Conservation (phyloP, 345 rosid genomes). For the Balakata baccata region DNA sequence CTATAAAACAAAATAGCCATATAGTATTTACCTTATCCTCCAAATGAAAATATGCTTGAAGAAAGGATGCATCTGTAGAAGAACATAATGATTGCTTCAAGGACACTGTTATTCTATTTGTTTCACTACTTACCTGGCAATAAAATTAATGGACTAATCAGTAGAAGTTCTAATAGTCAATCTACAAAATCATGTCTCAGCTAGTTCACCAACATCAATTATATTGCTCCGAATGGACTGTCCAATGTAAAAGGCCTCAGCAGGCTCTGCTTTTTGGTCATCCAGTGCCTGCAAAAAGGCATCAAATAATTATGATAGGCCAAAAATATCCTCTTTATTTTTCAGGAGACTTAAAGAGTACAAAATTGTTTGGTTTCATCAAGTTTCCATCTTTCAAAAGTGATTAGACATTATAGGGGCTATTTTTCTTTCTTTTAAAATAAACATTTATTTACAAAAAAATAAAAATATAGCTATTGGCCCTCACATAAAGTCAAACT, state of each 20-base stretch:
- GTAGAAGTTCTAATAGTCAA: constrained; percentile 14
- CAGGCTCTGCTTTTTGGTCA: constrained; percentile 55
- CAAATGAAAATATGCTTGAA: constrained; percentile 62
- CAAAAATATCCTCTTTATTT: background rate
- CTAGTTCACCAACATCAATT: constrained; percentile 59
- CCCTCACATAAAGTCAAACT: background rate
- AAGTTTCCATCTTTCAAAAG: background rate
- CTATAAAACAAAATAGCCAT: background rate
- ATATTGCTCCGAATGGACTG: constrained; percentile 88
- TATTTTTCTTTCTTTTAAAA: too few species aligned
- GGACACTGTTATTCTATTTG: constrained; percentile 68
- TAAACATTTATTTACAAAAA: too few species aligned
- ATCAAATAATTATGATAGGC: background rate
- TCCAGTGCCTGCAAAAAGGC: constrained; percentile 55
- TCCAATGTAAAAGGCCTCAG: constrained; percentile 72
- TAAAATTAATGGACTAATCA: constrained; percentile 6
- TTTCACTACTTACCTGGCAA: constrained; percentile 66
- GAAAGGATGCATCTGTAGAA: constrained; percentile 73
- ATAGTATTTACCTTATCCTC: constrained; percentile 70
- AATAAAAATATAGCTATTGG: background rate
- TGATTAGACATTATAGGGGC: background rate
- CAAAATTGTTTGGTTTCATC: background rate
- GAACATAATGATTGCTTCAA: constrained; percentile 86
- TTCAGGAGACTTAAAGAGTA: too few species aligned
- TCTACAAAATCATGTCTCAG: constrained; percentile 18